Percentiles rank a stretch among this genome's conserved stretches.
Evolutionary conservation across 176 grass and related monocot species (phyloP).

Genomic region (Secale cereale): DNA sequence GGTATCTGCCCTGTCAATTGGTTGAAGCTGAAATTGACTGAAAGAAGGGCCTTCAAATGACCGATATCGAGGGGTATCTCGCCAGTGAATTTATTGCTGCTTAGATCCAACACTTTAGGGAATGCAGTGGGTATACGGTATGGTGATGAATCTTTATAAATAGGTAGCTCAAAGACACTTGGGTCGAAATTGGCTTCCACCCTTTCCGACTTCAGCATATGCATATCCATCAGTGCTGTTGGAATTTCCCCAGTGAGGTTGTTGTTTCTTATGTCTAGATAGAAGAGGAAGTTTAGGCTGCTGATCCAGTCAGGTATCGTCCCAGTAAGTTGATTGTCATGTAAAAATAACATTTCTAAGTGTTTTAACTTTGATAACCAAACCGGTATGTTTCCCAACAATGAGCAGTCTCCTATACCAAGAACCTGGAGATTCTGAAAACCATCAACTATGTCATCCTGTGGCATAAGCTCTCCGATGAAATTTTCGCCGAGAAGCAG

Average conservation of each 20-base stretch:
- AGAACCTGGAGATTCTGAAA: conserved; percentile 24
- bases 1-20: conserved; percentile 9
- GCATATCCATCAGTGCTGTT: background rate
- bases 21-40: conserved; percentile 22
- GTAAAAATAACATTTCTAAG: background rate
- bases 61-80: background rate
- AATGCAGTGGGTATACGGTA: background rate
- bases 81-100: background rate
- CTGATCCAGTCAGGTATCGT: conserved; percentile 21
- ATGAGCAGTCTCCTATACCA: background rate
- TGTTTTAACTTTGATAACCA: conserved; percentile 35
- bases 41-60: background rate
- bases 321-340: conserved; percentile 16
- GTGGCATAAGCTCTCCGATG: background rate
- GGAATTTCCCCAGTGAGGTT: conserved; percentile 15
- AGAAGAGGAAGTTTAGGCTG: background rate
- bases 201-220: background rate
- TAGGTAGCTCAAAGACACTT: background rate
- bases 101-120: background rate
- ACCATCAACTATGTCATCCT: background rate
- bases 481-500: background rate
- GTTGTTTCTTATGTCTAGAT: conserved; percentile 23
- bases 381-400: conserved; percentile 4
- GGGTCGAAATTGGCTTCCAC: rapidly evolving
- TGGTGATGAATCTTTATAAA: background rate